Conservation (phyloP, 257 asterid species). For the Knoxia roxburghii region DNA sequence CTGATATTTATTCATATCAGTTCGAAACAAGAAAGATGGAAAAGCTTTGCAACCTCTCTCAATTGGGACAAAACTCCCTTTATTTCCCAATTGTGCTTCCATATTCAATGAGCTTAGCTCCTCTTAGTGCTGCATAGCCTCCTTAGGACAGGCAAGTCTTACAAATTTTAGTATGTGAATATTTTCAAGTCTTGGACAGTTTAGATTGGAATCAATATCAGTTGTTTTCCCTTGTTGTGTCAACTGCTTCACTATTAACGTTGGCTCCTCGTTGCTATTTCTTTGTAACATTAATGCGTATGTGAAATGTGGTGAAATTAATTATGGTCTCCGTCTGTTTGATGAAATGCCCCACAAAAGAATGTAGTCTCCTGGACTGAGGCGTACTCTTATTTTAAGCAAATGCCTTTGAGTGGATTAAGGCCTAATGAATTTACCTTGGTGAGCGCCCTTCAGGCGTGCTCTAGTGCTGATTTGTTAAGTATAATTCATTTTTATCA, state of each 20-base stretch:
- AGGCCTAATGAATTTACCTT: constrained; percentile 59
- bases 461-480: constrained; percentile 40
- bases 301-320: constrained; percentile 45
- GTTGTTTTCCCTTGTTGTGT: no score
- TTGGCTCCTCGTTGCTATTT: constrained; percentile 31
- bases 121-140: constrained; percentile 14
- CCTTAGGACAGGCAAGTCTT: no score
- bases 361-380: constrained; percentile 73
- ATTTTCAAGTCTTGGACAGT: no score
- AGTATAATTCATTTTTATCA: constrained; percentile 39
- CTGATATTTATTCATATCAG: constrained; percentile 23
- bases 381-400: constrained; percentile 41
- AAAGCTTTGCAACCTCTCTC: constrained; percentile 29
- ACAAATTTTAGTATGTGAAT: no score
- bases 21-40: constrained; percentile 44
- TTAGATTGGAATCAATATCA: no score
- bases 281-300: constrained; percentile 44
- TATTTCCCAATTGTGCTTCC: constrained; percentile 50
- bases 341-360: constrained; percentile 61
- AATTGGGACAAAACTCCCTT: constrained; percentile 39
- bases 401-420: constrained; percentile 42
- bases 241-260: no score
- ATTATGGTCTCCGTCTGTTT: constrained; percentile 39
- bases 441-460: constrained; percentile 66
- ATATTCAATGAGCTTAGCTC: constrained; percentile 57